These are phyloP conservation scores for Arabidopsis suecica DNA, from an alignment of 345 rosid genomes.

Conservation along the genomic window DNA sequence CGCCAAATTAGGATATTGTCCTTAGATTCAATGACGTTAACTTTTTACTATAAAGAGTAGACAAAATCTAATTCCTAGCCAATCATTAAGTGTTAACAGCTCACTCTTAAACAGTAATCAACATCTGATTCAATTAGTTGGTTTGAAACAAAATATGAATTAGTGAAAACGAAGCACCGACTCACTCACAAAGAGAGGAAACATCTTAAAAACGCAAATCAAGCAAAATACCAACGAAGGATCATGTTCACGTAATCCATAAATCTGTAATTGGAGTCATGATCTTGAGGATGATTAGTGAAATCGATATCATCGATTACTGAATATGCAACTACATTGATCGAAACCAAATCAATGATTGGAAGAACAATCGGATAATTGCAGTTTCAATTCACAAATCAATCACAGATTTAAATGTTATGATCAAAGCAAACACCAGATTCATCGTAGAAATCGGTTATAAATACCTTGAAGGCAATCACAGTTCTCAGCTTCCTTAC, in stretches of 20 bases:
- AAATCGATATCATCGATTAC: not conserved
- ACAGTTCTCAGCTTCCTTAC: slow-evolving; percentile 96
- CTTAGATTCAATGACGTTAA: slow-evolving; percentile 12
- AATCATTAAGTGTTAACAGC: slow-evolving; percentile 35
- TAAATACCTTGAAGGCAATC: slow-evolving; percentile 92
- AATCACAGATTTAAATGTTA: too few relatives aligned
- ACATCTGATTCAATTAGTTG: not conserved
- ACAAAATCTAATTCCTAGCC: slow-evolving; percentile 27
- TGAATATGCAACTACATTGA: not conserved
- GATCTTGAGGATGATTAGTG: not conserved
- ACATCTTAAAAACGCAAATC: not conserved
- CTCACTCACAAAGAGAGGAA: not conserved
- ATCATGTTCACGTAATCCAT: not conserved
- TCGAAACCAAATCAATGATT: not conserved
- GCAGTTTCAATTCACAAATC: too few relatives aligned
- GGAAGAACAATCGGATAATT: not conserved
- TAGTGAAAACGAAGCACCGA: slow-evolving; percentile 7
- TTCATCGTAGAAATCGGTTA: not conserved
- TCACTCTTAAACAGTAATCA: slow-evolving; percentile 28
- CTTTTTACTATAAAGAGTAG: not conserved
- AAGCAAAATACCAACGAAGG: not conserved
- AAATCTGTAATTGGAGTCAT: not conserved
- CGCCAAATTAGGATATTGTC: slow-evolving; percentile 28
- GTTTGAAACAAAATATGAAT: not conserved
- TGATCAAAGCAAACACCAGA: not conserved